Percentiles rank a stretch among this genome's conserved stretches.
Evolutionary conservation across 306 rosid species (phyloP).

Genomic region (Mucuna pruriens): DNA sequence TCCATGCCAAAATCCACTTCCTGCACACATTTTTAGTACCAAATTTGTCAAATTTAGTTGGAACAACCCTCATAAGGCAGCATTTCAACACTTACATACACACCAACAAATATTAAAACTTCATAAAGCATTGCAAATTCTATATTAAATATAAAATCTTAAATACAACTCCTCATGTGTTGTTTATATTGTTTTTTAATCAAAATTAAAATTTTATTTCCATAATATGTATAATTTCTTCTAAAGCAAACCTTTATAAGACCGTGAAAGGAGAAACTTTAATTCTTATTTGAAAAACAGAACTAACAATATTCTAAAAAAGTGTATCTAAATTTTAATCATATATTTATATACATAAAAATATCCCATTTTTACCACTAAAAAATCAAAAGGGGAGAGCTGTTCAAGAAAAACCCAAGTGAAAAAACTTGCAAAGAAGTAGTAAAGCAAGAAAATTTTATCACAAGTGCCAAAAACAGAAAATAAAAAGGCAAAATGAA

Average conservation of each 20-base stretch:
- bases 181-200: too few relatives aligned
- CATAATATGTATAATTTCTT: too few relatives aligned
- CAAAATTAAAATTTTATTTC: too few relatives aligned
- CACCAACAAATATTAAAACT: neutral
- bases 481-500: neutral
- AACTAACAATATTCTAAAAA: neutral
- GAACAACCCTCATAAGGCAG: slow-evolving; percentile 7
- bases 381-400: neutral
- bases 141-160: too few relatives aligned
- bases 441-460: neutral
- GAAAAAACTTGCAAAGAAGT: neutral
- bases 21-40: slow-evolving; percentile 35
- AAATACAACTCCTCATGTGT: too few relatives aligned
- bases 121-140: neutral
- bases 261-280: too few relatives aligned
- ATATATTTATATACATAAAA: neutral
- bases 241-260: too few relatives aligned
- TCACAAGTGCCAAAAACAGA: neutral
- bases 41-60: slow-evolving; percentile 4
- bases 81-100: neutral
- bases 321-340: neutral
- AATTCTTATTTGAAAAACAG: neutral
- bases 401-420: neutral
- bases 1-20: slow-evolving; percentile 67
- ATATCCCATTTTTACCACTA: neutral